Evolutionary conservation across 2,329 filamentous ascomycete genomes (phyloP), one percentile per base, ranked within the genome.

Genomic region (Talaromyces sp.): DNA sequence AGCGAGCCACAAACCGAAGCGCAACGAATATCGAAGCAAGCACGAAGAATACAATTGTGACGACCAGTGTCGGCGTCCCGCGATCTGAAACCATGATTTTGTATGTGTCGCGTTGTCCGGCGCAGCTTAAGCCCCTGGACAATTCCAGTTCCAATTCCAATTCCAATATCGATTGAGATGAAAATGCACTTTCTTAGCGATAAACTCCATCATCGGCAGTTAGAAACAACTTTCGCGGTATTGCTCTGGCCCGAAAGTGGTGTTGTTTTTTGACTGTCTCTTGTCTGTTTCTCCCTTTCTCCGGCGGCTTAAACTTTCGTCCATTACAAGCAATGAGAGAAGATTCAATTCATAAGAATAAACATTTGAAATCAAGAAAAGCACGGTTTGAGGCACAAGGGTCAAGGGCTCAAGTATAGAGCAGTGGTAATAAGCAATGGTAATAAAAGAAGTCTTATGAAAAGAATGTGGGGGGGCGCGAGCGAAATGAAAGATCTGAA

Each of bases 11-110:
- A 64, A 96, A 78, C 56, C 92, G 85, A 36, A 89, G 81, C 41
- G 80, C 79, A 64, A 96, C 89, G 69, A 96, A 93, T 56, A 88
- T 67, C 39, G 87, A 87, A 53, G 89, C 85, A 54, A 92, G 71
- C 21, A 81, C 81, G 61, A 92, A 81, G 53, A 78, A 64, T 55
- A 72, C 65, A 46, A 78, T 70, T 11, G 75, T 77, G 53, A 78
- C 76, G 25, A 70, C 73, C 58, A 77, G 67, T 3, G 76, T 76
- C 33, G 65, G 66, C 36, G 69, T 68, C 56, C 67, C 69, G 63
- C 74, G 71, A 56, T 67, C 65, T 70, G 19, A 2, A 31, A 13
- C 33, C 48, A 52, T 52, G 33, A 74, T 74, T n/a, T n/a, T n/a
- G n/a, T 56, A 25, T 41, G 35, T 10, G 9, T 25, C 8, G 5